These are phyloP conservation scores for Fraxinus pennsylvanica DNA, from an alignment of 257 asterid species.

Conservation along the genomic window DNA sequence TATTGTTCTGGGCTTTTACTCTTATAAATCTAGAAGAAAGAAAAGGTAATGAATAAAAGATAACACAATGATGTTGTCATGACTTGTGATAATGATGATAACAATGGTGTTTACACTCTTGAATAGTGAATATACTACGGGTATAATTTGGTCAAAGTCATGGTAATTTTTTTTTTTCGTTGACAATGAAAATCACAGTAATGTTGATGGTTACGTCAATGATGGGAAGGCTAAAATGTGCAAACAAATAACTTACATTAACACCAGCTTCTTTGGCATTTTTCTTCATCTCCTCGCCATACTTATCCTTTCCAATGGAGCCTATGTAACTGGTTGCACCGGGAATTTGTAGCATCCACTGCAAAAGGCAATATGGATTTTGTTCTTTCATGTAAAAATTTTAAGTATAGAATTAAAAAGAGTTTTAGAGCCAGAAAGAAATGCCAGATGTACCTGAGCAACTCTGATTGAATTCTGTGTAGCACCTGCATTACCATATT, in stretches of 20 bases:
- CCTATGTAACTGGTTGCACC: slow-evolving; percentile 87
- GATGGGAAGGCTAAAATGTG: slow-evolving; percentile 1
- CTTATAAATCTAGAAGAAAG: slow-evolving; percentile 13
- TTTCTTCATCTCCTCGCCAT: slow-evolving; percentile 88
- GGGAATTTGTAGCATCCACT: slow-evolving; percentile 72
- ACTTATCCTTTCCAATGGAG: slow-evolving; percentile 56
- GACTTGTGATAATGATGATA: neutral
- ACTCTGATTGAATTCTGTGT: slow-evolving; percentile 94
- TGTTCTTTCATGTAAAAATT: neutral
- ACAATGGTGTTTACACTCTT: neutral
- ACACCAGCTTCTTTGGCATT: slow-evolving; percentile 71
- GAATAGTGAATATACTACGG: neutral
- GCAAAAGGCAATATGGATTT: slow-evolving; percentile 19
- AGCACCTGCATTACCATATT: slow-evolving; percentile 59
- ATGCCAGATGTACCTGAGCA: slow-evolving; percentile 64
- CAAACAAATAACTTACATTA: slow-evolving; percentile 44
- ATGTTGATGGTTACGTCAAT: neutral
- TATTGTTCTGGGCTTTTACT: neutral
- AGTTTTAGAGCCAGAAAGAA: slow-evolving; percentile 9
- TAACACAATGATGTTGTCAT: neutral
- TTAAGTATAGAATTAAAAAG: neutral
- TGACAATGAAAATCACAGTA: neutral
- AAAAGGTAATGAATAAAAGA: neutral
- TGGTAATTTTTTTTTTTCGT: neutral
- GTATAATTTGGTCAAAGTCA: neutral